Conservation (phyloP, 1,139 yeast genomes). For the Citeromyces hawaiiensis region DNA sequence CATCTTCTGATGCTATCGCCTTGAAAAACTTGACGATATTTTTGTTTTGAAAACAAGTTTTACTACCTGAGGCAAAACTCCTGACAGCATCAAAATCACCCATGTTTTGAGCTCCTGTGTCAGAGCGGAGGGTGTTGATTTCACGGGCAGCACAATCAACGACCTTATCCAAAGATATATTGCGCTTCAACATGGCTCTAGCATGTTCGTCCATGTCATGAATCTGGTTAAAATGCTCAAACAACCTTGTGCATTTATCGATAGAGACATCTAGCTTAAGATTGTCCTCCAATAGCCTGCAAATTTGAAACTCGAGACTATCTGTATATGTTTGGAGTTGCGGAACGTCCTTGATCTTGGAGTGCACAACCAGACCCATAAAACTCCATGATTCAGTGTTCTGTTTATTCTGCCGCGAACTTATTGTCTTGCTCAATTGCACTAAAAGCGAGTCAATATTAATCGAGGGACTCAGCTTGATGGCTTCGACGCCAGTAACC, state of each 20-base stretch:
- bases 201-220: background rate
- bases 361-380: background rate
- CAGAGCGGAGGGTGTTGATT: background rate
- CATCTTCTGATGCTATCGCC: background rate
- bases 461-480: background rate
- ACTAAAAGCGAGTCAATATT: background rate
- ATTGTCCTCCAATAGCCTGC: background rate
- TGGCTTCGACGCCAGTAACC: background rate
- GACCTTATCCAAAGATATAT: background rate
- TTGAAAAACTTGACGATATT: background rate
- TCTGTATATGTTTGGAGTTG: background rate
- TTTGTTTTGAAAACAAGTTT: background rate
- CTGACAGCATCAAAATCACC: background rate
- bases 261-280: background rate
- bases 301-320: background rate
- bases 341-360: background rate
- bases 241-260: background rate
- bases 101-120: background rate
- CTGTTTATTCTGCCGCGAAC: background rate
- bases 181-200: background rate
- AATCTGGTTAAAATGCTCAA: background rate
- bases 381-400: background rate
- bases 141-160: background rate
- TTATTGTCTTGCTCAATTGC: background rate
- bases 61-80: background rate